Percentiles rank a stretch among this genome's conserved stretches.
Evolutionary conservation across 495 filamentous ascomycete genomes (phyloP).

Genomic region (Apodospora peruviana): DNA sequence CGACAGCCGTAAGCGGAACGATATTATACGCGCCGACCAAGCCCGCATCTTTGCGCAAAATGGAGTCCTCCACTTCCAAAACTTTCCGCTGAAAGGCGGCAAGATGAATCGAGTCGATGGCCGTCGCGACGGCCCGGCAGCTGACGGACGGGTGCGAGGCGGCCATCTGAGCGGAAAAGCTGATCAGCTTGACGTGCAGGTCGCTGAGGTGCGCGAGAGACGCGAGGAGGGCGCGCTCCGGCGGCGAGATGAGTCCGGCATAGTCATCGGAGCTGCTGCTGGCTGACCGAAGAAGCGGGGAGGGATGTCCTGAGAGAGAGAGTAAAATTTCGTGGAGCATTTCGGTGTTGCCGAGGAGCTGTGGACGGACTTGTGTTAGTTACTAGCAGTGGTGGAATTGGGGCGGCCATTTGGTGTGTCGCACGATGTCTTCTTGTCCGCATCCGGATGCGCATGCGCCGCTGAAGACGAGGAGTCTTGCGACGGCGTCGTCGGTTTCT

Average conservation of each 20-base stretch:
- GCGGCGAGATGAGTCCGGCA: constrained; percentile 55
- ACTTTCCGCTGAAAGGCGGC: constrained; percentile 76
- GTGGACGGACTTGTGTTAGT: constrained; percentile 10
- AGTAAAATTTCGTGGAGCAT: constrained; percentile 98
- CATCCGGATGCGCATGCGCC: constrained; percentile 1
- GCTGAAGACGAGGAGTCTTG: too few relatives aligned
- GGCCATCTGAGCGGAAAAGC: constrained; percentile 57
- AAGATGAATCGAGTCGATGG: constrained; percentile 68
- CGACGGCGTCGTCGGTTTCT: too few relatives aligned
- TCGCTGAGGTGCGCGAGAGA: constrained; percentile 70
- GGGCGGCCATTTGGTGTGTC: too few relatives aligned
- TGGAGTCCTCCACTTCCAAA: constrained; percentile 71
- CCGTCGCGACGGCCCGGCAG: constrained; percentile 81
- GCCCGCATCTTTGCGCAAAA: constrained; percentile 62
- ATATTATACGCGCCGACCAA: constrained; percentile 87
- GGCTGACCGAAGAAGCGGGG: constrained; percentile 63
- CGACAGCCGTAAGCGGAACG: constrained; percentile 80
- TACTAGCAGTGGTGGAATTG: neutral
- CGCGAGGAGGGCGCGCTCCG: constrained; percentile 74
- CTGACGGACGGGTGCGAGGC: constrained; percentile 68
- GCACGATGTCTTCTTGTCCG: neutral
- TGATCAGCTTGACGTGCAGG: constrained; percentile 64
- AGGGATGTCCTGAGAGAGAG: constrained; percentile 87
- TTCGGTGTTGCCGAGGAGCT: constrained; percentile 17
- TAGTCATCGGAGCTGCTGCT: constrained; percentile 27